Base-by-base conservation (phyloP, 441 rosid genomes). In the Bruguiera hainesii region DNA sequence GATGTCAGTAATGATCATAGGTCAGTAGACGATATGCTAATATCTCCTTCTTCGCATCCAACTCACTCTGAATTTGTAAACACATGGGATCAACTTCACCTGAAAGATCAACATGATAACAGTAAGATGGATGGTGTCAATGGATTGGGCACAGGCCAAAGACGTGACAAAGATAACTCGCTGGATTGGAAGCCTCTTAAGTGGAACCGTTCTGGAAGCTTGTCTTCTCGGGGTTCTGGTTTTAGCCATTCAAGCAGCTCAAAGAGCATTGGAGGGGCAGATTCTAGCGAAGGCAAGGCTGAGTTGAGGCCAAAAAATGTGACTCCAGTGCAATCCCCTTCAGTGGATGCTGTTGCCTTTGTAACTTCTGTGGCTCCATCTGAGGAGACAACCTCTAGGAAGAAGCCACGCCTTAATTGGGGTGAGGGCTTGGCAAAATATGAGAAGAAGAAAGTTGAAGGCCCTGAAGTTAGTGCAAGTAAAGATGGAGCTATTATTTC, bases 341-440 rank as follows among this genome's bases (percentile, higher is more conserved):
- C 91, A 1, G 89, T 82, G 23, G 91, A 89, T 69, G 92, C 83
- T 73, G 83, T 84, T 71, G 77, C 84, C 11, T 78, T 82, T 77
- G 81, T 67, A 65, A 77, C 81, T 63, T 80, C 96, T 60, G 80
- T 80, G 60, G 76, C 73, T 1, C 83, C 80, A 58, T 69, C 79
- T 48, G 97, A 89, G 59, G 99, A 89, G 70, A 83, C 71, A 53
- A 69, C 71, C 63, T 81, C 91, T 23, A 87, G 89, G 80, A 95
- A 95, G 82, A 96, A 96, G 75, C 90, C 90, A 39, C 96, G 99
- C 68, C 96, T 96, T 29, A 89, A 89, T 28, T 96, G 98, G 98
- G 99, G 99, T 50, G 97, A 96, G 73, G 99, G 99, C 63, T 82
- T 96, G 77, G 98, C 98, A 1, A 91, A 96, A 78, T 96, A 85